phyloP scores from a whole-genome alignment of 257 asterid species.

The Linderniella brevidens region DNA sequence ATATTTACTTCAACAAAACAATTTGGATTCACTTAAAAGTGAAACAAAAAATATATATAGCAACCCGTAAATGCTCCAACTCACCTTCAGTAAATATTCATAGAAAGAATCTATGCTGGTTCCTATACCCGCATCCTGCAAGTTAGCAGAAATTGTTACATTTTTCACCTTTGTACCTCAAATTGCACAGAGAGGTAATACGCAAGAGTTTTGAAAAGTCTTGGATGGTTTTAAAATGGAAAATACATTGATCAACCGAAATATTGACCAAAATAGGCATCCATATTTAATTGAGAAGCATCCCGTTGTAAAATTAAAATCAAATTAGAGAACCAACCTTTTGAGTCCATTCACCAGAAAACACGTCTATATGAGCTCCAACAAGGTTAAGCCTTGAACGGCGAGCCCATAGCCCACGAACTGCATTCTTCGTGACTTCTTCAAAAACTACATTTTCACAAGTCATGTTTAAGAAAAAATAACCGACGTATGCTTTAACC shows the following conservation, averaged over 20 bases:
- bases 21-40: no score
- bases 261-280: not conserved
- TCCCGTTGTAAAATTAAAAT: not conserved
- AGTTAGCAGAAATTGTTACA: conserved; percentile 12
- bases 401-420: conserved; percentile 96
- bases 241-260: not conserved
- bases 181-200: no score
- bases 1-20: no score
- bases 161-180: no score
- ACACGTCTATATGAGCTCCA: conserved; percentile 99
- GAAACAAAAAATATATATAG: no score
- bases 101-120: conserved; percentile 97
- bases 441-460: conserved; percentile 58
- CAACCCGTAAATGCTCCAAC: not conserved
- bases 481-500: not conserved
- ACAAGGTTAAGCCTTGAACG: conserved; percentile 91
- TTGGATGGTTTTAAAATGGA: no score
- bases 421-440: conserved; percentile 87
- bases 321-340: conserved; percentile 41
- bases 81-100: conserved; percentile 89
- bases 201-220: no score
- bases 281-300: not conserved
- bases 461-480: conserved; percentile 6
- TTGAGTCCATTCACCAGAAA: conserved; percentile 99
- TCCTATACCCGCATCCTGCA: conserved; percentile 99